Evolutionary conservation across 1,284 basidiomycete genomes (phyloP).

Genomic region (Tilletia caries): DNA sequence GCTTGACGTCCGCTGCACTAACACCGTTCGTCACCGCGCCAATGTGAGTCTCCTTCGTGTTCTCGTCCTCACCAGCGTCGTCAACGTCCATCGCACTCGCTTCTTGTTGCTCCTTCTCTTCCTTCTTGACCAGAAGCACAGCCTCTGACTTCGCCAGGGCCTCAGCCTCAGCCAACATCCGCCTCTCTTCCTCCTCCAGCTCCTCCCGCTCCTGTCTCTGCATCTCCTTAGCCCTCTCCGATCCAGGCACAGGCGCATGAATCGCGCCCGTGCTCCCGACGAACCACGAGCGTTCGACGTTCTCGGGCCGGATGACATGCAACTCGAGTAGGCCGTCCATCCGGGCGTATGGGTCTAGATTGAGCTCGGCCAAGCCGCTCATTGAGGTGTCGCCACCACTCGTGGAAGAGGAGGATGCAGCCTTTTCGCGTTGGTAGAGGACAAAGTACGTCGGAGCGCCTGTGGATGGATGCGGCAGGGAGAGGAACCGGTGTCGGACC

Average conservation of each 20-base stretch:
- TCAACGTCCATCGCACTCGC: neutral
- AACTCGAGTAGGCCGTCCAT: constrained; percentile 9
- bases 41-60: too few relatives aligned
- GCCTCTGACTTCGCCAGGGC: neutral
- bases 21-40: neutral
- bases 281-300: constrained; percentile 10
- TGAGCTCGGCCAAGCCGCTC: neutral
- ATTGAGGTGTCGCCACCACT: neutral
- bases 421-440: neutral
- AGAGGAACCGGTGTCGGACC: constrained; percentile 11
- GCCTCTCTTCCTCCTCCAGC: too few relatives aligned
- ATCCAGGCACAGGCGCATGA: constrained; percentile 10
- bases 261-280: constrained; percentile 7
- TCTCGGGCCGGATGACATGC: constrained; percentile 1
- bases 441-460: neutral
- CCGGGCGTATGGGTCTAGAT: neutral
- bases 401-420: neutral
- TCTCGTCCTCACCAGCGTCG: neutral
- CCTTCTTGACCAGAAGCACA: neutral
- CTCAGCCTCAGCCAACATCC: too few relatives aligned
- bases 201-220: neutral
- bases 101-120: neutral
- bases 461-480: neutral
- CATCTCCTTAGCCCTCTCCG: neutral
- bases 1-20: neutral